Evolutionary conservation across 1,284 basidiomycete species (phyloP), one percentile per base, ranked within the genome.

Genomic region (Xerocomus amazonicus): DNA sequence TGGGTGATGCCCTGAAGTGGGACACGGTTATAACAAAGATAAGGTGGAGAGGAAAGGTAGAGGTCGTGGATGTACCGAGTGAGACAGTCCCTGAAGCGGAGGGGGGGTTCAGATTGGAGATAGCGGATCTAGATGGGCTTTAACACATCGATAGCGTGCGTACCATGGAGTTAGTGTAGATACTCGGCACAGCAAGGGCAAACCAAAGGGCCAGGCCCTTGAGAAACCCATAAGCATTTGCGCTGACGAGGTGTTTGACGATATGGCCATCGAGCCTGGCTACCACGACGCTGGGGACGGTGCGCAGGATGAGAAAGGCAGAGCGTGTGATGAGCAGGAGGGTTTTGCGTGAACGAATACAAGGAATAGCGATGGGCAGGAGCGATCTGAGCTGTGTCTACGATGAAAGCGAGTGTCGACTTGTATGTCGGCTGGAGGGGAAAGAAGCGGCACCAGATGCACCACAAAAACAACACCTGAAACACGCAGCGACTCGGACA

Each of bases 141-240:
- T 33, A 61, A 43, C 19, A 6, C n/a, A 12, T 9, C 4, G 0
- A 31, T 31, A 48, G 12, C 2, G 14, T 9, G 53, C 74, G 29
- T 42, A 89, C 88, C 92, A 98, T 95, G 1, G 92, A 87, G 66
- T 99, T 98, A 0, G 95, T 98, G 65, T 95, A 96, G 16, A 92
- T 95, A 61, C 90, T 93, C 0, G 96, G 96, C 26, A 98, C 77
- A 0, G 93, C 92, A 7, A 99, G 78, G 6, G 84, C 19, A 63
- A 96, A 97, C 95, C 95, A 98, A 52, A 92, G 75, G 0, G 78
- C 87, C 0, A 98, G 72, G 0, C 94, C 94, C 44, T 79, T 80
- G 14, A 92, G 56, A 70, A 98, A 97, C 0, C 92, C 92, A 47
- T 78, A 79, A 0, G 84, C 89, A 62, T 97, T 86, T 0, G 92